Base-by-base conservation (phyloP, 2,329 filamentous ascomycete genomes). In the Verticillium nubilum region DNA sequence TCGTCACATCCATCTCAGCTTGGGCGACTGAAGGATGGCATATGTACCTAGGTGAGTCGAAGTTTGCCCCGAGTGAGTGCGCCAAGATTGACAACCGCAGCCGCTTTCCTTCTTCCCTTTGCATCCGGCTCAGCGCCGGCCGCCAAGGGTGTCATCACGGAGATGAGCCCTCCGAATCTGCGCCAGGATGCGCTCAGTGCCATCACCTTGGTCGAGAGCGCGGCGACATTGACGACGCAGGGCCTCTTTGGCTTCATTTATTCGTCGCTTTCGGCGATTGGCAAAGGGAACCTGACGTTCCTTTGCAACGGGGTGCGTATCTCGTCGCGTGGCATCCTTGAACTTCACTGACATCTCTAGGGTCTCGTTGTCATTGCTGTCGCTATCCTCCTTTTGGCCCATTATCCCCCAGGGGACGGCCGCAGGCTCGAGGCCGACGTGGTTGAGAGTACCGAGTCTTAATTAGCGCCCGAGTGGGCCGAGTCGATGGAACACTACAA, bases 101-200 rank as follows among this genome's bases (percentile, higher is more conserved):
- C 87, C 1, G 86, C 86, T 0, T 80, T 84, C 27, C 68, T 90
- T 1, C 76, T 91, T 0, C 88, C 88, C 0, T 83, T 91, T 29
- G 87, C 86, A 0, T 88, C 87, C 0, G 88, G 88, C 0, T 87
- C 87, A 0, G 88, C 86, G 0, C 82, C 87, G 0, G 86, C 88
- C 0, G 86, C 87, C 1, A 91, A 91, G 64, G 88, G 88, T 0
- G 86, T 88, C n/a, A 89, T 91, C 61, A 81, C 89, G 0, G 83
- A 88, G 59, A 88, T 91, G 86, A 86, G 86, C 52, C 76, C 86
- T 0, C 77, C 83, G 1, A 78, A 78, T 0, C 82, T 88, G 59
- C 79, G 87, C 0, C 80, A 83, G 0, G 88, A 91, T 66, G 88
- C 88, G 0, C 74, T 91, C 3, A 86, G 86, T 42, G 87, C 86